Evolutionary conservation across 208 protist genomes (phyloP), one percentile per base, ranked within the genome.

Genomic region (Kentomonas sorsogonicus): DNA sequence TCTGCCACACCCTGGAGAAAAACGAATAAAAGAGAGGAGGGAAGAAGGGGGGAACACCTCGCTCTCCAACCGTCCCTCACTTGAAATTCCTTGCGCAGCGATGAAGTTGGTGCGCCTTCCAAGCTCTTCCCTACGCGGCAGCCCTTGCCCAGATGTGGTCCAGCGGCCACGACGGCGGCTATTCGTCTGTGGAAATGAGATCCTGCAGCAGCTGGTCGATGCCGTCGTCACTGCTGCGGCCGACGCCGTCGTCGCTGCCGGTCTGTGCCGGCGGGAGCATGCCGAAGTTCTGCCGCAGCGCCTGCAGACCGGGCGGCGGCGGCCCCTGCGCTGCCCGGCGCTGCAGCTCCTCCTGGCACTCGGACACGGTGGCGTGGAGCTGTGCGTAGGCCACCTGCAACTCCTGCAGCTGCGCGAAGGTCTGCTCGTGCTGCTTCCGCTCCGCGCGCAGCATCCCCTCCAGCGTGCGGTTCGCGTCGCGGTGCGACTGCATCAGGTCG

Each of bases 391-490:
- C 59, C 40, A 53, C 38, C n/a, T 46, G 56, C 41, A 69, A 62
- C 34, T 69, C 50, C n/a, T 79, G 70, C 33, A 92, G 58, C 53
- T 79, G 67, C 30, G 54, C 48, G 44, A 47, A 53, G 0, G 78
- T 65, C 51, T 74, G 56, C 43, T 68, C 70, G 67, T 82, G 69
- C 29, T 74, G 57, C 3, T 48, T 38, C 43, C 87, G 74, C 48
- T 92, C 80, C 15, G 74, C 73, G 22, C 72, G 77, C 50, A 89
- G 61, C 66, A 84, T 68, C 9, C 53, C 54, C 52, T 89, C 78
- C 34, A 92, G 72, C 1, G 77, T 82, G 4, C 73, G 80, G 66
- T 88, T 92, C 0, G 77, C 81, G 51, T 92, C 80, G 13, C 69
- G 58, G 46, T 92, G 81, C 6, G 83, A 77, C 27, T 55, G 46